Evolutionary conservation across 495 filamentous ascomycete genomes (phyloP), one percentile per base, ranked within the genome.

Genomic region (Penicillium soppii): DNA sequence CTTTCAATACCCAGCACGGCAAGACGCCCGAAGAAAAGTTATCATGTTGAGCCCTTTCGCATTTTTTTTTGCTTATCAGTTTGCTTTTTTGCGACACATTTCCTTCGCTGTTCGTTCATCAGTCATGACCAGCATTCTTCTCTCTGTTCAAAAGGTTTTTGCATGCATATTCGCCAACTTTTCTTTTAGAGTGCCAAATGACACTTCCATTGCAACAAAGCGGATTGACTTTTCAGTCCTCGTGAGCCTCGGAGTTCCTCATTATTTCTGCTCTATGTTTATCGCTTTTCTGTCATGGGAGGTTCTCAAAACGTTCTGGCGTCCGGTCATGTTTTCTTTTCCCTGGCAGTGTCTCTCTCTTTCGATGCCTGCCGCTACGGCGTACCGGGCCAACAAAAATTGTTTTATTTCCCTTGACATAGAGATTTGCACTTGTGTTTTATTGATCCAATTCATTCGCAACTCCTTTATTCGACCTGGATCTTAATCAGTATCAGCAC

Each of bases 261-360:
- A 23, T 40, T 19, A 22, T 8, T 30, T 20, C 36, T 40, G 27
- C 30, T 43, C 29, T 44, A 42, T 46, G 52, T 52, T 42, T 32
- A 49, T 58, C 62, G 39, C 49, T 62, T 55, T 61, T 61, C 40
- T 57, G 47, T 68, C 62, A 61, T 61, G 63, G 65, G 60, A 52
- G 61, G 63, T 60, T 60, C 49, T 48, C 29, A 56, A 71, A 74
- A 71, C 59, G 61, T 64, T 65, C 58, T 63, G 70, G 71, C 70
- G 70, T 73, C 63, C 67, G 61, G 70, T 53, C 64, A 62, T 71
- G 58, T 66, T 69, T 46, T 68, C 67, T 62, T 32, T 32, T 32
- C 29, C 59, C 56, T 65, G 65, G 63, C 57, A 72, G 65, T 66
- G 57, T 70, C 56, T 62, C 50, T 52, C 26, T 35, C 27, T 54